These are phyloP conservation scores for Alternaria arbusti DNA, from an alignment of 2,329 filamentous ascomycete species.

Conservation along the genomic window DNA sequence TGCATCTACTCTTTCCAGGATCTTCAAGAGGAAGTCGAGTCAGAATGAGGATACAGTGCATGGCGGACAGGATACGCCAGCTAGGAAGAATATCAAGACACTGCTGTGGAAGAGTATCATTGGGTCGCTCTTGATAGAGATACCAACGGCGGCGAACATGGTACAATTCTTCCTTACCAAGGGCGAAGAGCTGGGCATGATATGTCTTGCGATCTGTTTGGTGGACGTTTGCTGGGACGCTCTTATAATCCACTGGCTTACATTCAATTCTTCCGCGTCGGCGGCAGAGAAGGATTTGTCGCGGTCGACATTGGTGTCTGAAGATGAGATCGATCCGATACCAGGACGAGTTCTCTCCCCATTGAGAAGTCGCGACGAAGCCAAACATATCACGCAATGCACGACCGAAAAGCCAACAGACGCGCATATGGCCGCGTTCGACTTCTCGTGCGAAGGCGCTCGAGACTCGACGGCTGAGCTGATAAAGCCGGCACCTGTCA, in stretches of 20 bases:
- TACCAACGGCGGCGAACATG: conserved; percentile 48
- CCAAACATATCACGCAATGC: background rate
- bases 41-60: background rate
- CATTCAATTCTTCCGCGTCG: conserved; percentile 17
- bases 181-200: conserved; percentile 46
- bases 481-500: background rate
- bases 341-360: background rate
- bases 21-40: background rate
- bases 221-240: conserved; percentile 39
- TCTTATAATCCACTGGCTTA: conserved; percentile 29
- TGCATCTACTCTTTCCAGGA: background rate
- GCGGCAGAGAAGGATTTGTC: conserved; percentile 12
- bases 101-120: conserved; percentile 37
- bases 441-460: background rate
- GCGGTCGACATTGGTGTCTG: background rate
- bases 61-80: conserved; percentile 8
- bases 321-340: background rate
- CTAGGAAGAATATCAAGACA: conserved; percentile 26
- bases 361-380: background rate
- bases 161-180: conserved; percentile 38
- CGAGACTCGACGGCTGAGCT: background rate
- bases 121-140: conserved; percentile 43
- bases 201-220: conserved; percentile 48
- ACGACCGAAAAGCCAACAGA: background rate
- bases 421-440: background rate